Evolutionary conservation across 495 filamentous ascomycete species (phyloP).

Genomic region (Penicillium salamii): DNA sequence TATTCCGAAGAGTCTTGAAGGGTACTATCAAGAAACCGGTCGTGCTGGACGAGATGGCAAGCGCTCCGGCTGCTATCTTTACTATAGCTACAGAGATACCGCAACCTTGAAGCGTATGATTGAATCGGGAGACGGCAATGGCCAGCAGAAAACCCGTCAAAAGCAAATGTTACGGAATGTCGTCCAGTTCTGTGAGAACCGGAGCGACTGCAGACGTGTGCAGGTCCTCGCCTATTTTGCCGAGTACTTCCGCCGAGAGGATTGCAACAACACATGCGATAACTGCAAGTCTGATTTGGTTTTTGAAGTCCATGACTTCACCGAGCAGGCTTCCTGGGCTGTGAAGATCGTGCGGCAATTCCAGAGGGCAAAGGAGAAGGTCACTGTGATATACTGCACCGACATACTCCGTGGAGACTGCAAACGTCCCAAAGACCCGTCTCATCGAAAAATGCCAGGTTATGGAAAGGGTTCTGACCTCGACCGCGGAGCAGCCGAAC

Average conservation of each 20-base stretch:
- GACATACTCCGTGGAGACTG: conserved; percentile 59
- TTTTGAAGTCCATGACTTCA: conserved; percentile 72
- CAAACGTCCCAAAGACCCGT: conserved; percentile 46
- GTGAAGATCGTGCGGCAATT: conserved; percentile 61
- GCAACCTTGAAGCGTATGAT: conserved; percentile 70
- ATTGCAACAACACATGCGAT: conserved; percentile 77
- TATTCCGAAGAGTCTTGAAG: conserved; percentile 93
- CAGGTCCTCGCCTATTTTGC: conserved; percentile 92
- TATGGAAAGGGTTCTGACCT: conserved; percentile 56
- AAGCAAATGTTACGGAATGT: conserved; percentile 80
- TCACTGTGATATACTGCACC: conserved; percentile 54
- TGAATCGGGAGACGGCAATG: conserved; percentile 65
- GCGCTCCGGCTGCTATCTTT: conserved; percentile 84
- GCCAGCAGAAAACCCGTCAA: conserved; percentile 78
- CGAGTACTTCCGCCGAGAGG: conserved; percentile 67
- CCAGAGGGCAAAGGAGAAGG: conserved; percentile 45
- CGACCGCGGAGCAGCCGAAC: conserved; percentile 59
- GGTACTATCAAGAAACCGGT: conserved; percentile 97
- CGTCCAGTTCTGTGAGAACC: conserved; percentile 83
- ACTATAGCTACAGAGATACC: conserved; percentile 75
- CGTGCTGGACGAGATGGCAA: conserved; percentile 90
- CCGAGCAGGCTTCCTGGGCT: conserved; percentile 64
- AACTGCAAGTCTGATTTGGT: conserved; percentile 71
- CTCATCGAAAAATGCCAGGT: conserved; percentile 46
- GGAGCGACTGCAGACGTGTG: conserved; percentile 76